A percentile compares a stretch with the other conserved stretches of the same genome.
phyloP scores from a whole-genome alignment of 495 filamentous ascomycete genomes.

The Cercophora scortea region DNA sequence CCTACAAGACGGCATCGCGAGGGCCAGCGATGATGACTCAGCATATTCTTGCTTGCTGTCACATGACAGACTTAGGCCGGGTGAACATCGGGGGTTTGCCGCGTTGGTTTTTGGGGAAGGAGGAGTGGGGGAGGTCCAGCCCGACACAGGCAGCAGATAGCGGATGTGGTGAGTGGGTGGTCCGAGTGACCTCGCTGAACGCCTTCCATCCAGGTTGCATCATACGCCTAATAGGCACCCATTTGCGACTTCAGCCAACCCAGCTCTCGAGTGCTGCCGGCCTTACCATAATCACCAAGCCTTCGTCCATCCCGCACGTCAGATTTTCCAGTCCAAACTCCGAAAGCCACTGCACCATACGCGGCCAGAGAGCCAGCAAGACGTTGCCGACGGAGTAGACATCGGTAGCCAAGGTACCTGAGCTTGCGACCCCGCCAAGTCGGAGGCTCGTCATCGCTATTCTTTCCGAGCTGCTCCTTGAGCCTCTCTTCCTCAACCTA shows the following conservation, averaged over 20 bases:
- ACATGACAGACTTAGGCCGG: too few species aligned
- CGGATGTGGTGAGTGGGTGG: too few species aligned
- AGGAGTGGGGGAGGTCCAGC: too few species aligned
- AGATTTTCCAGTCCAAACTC: neutral
- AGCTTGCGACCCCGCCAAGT: conserved; percentile 21
- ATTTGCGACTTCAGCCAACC: conserved; percentile 5
- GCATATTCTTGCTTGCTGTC: too few species aligned
- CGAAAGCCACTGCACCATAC: neutral
- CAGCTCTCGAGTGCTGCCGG: neutral
- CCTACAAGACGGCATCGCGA: too few species aligned
- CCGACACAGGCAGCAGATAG: too few species aligned
- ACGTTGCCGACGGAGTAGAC: too few species aligned
- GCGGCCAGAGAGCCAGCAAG: neutral
- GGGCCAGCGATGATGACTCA: too few species aligned
- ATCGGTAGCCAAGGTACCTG: neutral
- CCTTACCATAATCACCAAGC: neutral
- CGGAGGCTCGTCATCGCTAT: conserved; percentile 23
- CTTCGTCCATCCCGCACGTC: neutral
- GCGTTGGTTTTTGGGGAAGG: neutral
- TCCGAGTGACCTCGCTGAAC: conserved; percentile 4
- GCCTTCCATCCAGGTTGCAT: conserved; percentile 8
- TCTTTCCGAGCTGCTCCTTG: conserved; percentile 15
- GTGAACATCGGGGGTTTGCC: too few species aligned
- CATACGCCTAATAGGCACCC: conserved; percentile 21
- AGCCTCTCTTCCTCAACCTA: neutral